Conservation (phyloP, 108 stramenopile species). For the Nitzschia sp. region DNA sequence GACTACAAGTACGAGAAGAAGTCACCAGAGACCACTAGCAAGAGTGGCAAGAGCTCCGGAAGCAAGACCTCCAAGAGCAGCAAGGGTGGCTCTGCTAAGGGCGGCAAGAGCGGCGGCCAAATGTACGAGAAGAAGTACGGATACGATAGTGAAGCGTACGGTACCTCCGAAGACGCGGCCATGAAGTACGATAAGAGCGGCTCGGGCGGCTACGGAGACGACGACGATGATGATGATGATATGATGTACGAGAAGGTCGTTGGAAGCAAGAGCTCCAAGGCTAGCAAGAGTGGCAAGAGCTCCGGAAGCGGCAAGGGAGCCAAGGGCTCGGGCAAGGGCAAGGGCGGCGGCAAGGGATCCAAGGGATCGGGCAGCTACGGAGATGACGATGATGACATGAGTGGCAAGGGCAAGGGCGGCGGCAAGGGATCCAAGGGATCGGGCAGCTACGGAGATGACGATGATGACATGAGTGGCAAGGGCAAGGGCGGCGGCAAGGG, state of each 20-base stretch:
- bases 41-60: neutral
- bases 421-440: neutral
- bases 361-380: neutral
- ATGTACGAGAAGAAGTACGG: neutral
- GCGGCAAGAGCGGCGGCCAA: neutral
- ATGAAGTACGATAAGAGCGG: no score
- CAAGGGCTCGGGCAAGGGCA: neutral
- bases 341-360: neutral
- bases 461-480: no score
- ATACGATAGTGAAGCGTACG: neutral
- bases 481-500: neutral
- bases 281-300: neutral
- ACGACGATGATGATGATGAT: no score
- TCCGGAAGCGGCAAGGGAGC: neutral
- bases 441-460: no score
- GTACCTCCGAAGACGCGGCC: neutral
- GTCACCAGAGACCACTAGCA: slow-evolving; percentile 1
- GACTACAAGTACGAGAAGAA: neutral
- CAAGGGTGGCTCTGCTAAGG: neutral
- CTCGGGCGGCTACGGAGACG: neutral
- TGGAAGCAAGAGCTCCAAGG: neutral
- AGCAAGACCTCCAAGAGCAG: neutral
- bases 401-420: neutral
- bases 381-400: no score
- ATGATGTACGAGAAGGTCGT: no score